Percentiles rank a stretch among this genome's conserved stretches.
Conservation (phyloP, 169 alveolate genomes). For the Theileria annulata region DNA sequence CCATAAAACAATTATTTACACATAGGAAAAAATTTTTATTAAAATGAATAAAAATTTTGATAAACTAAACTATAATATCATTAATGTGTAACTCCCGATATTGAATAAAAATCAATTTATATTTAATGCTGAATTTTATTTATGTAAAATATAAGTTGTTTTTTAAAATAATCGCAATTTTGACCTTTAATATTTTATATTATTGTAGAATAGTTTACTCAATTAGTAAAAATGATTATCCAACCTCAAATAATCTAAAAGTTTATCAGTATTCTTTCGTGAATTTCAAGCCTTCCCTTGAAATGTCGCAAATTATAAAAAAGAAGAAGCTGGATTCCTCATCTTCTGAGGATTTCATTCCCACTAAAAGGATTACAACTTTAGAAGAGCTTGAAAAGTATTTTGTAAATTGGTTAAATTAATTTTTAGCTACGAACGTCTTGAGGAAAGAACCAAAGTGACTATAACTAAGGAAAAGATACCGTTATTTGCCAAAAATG, state of each 20-base stretch:
- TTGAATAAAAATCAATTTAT: neutral
- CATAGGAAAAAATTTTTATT: neutral
- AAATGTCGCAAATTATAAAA: slow-evolving; percentile 7
- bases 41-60: slow-evolving; percentile 2
- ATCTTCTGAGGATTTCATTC: slow-evolving; percentile 10
- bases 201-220: neutral
- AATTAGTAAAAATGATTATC: neutral
- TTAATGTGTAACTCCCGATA: slow-evolving; percentile 21
- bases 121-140: slow-evolving; percentile 1
- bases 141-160: slow-evolving; percentile 8
- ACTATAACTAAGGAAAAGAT: slow-evolving; percentile 18
- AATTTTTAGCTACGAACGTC: slow-evolving; percentile 12
- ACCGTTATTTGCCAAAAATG: slow-evolving; percentile 26
- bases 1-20: neutral
- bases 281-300: neutral
- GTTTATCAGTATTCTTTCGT: neutral
- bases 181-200: neutral
- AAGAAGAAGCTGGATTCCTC: slow-evolving; percentile 21
- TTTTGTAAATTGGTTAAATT: neutral
- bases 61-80: neutral
- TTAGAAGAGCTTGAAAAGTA: slow-evolving; percentile 54
- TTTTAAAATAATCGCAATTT: neutral
- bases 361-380: slow-evolving; percentile 7
- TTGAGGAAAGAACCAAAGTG: slow-evolving; percentile 33
- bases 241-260: slow-evolving; percentile 1